These are phyloP conservation scores for Peltaster fructicola DNA, from an alignment of 2,329 filamentous ascomycete genomes.

Conservation along the genomic window DNA sequence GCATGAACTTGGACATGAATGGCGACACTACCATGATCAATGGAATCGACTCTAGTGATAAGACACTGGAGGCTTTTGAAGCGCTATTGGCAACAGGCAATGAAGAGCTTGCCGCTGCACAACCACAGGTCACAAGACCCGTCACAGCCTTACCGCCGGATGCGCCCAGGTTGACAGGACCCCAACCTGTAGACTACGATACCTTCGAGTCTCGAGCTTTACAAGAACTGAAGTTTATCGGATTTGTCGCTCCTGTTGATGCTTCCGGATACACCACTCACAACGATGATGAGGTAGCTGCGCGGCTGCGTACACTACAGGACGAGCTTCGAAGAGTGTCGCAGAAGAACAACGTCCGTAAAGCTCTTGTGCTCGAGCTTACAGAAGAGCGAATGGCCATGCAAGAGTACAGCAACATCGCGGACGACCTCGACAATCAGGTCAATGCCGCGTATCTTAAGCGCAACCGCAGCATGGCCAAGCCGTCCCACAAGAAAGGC, in stretches of 20 bases:
- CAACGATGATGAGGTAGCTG: slow-evolving; percentile 86
- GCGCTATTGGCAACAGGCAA: no score
- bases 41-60: no score
- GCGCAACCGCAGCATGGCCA: slow-evolving; percentile 88
- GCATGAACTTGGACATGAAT: slow-evolving; percentile 23
- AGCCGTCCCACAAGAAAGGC: slow-evolving; percentile 62
- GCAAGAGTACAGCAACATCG: slow-evolving; percentile 92
- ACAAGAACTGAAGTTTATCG: slow-evolving; percentile 78
- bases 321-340: slow-evolving; percentile 65
- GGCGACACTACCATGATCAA: slow-evolving; percentile 26
- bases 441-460: slow-evolving; percentile 93
- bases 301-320: slow-evolving; percentile 72
- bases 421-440: slow-evolving; percentile 88
- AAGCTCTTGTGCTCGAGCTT: slow-evolving; percentile 68
- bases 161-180: slow-evolving; percentile 10
- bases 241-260: slow-evolving; percentile 49
- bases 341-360: slow-evolving; percentile 77
- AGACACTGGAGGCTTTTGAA: no score
- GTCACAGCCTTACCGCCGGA: slow-evolving; percentile 53
- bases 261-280: slow-evolving; percentile 71
- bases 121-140: slow-evolving; percentile 26
- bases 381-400: slow-evolving; percentile 86
- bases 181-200: slow-evolving; percentile 54
- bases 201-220: slow-evolving; percentile 82
- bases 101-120: slow-evolving; percentile 27